Percentiles rank a stretch among this genome's conserved stretches.
phyloP scores from a whole-genome alignment of 371 early-diverging fungal genomes.

The Haplosporangium sp. region DNA sequence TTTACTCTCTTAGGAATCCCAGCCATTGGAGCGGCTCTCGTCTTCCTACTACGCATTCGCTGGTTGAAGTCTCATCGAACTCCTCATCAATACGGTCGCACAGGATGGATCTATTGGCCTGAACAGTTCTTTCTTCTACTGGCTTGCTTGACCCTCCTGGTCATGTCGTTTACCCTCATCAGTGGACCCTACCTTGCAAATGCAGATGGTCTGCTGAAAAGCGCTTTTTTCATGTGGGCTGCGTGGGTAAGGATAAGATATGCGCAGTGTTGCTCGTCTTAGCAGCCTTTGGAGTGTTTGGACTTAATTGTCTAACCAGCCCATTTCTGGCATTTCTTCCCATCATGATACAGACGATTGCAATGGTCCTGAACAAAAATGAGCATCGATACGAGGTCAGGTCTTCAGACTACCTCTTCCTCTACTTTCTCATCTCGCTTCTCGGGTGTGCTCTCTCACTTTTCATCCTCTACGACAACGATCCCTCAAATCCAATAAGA shows the following conservation, averaged over 20 bases:
- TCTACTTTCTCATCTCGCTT: constrained; percentile 33
- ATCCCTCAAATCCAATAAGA: background rate
- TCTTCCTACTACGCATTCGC: constrained; percentile 12
- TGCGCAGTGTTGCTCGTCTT: background rate
- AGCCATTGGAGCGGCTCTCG: constrained; percentile 8
- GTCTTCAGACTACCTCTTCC: constrained; percentile 37
- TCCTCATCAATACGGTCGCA: constrained; percentile 39
- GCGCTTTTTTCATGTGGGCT: constrained; percentile 12
- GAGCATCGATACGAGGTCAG: constrained; percentile 41
- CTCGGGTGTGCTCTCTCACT: constrained; percentile 32
- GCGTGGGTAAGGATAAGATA: constrained; percentile 24
- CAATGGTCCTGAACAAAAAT: constrained; percentile 25
- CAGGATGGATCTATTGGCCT: constrained; percentile 42
- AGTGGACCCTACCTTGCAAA: constrained; percentile 27
- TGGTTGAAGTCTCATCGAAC: constrained; percentile 5
- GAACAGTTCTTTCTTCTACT: constrained; percentile 22
- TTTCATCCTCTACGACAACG: constrained; percentile 24
- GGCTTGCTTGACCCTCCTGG: constrained; percentile 14
- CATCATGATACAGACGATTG: constrained; percentile 7
- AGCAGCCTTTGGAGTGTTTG: background rate
- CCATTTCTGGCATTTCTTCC: background rate
- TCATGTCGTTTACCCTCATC: constrained; percentile 16
- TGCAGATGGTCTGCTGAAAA: constrained; percentile 29
- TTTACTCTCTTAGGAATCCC: constrained; percentile 19
- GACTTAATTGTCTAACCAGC: background rate